Conservation (phyloP, 2,329 filamentous ascomycete genomes). For the Fusarium odoratissimum region DNA sequence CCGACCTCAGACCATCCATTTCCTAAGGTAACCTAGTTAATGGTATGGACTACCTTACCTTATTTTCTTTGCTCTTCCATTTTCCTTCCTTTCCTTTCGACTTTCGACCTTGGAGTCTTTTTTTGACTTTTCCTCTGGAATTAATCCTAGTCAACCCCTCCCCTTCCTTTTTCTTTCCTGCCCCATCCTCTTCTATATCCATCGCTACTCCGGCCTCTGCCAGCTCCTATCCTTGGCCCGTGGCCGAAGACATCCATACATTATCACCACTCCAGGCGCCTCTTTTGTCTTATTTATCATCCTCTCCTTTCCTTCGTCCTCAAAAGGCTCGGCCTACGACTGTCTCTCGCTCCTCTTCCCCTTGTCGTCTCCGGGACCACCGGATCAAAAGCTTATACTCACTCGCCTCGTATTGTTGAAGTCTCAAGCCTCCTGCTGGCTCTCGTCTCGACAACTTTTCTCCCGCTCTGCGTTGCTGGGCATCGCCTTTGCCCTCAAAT, state of each 20-base stretch:
- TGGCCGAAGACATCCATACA: conserved; percentile 11
- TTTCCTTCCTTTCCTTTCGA: conserved; percentile 25
- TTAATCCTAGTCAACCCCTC: conserved; percentile 7
- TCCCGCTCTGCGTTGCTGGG: conserved; percentile 19
- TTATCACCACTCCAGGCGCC: conserved; percentile 33
- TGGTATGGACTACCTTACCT: neutral
- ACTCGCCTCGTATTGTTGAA: conserved; percentile 31
- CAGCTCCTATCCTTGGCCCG: conserved; percentile 4
- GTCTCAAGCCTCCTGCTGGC: neutral
- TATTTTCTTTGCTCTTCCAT: conserved; percentile 34
- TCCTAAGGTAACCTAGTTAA: neutral
- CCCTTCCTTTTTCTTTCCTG: neutral
- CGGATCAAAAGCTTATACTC: conserved; percentile 24
- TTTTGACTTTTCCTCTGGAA: conserved; percentile 5
- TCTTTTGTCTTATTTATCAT: conserved; percentile 4
- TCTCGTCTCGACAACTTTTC: conserved; percentile 2
- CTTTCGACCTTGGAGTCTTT: neutral
- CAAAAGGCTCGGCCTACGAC: neutral
- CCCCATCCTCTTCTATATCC: conserved; percentile 9
- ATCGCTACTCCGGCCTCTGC: conserved; percentile 2
- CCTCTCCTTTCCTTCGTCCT: conserved; percentile 10
- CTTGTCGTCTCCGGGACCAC: conserved; percentile 28
- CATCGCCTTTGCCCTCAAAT: conserved; percentile 26
- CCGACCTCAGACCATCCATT: conserved; percentile 30
- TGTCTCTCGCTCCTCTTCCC: conserved; percentile 36